Evolutionary conservation across 2,329 filamentous ascomycete genomes (phyloP).

Genomic region (Colletotrichum agaves): DNA sequence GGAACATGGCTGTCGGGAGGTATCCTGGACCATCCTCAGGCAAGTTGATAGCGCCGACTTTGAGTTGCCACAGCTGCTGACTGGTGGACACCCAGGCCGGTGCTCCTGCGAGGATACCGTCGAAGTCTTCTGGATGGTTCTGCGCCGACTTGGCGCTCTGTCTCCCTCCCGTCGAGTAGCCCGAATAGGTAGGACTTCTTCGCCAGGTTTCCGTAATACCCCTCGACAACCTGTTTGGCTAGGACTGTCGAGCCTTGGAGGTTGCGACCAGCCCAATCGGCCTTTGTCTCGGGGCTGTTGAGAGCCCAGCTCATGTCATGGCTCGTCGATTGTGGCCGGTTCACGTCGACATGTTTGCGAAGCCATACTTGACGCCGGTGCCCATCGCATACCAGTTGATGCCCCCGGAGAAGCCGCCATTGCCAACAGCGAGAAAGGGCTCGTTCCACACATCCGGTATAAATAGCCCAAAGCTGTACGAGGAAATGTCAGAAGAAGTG

Average conservation of each 20-base stretch:
- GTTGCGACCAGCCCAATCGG: constrained; percentile 53
- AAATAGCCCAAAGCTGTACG: constrained; percentile 47
- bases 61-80: constrained; percentile 50
- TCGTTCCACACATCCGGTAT: constrained; percentile 46
- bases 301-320: constrained; percentile 52
- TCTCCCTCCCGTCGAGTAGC: constrained; percentile 64
- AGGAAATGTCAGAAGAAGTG: constrained; percentile 40
- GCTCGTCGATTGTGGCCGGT: constrained; percentile 53
- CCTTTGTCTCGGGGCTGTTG: constrained; percentile 47
- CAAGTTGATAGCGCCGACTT: constrained; percentile 56
- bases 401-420: constrained; percentile 41
- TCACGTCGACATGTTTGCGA: constrained; percentile 55
- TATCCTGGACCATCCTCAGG: constrained; percentile 50
- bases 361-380: constrained; percentile 53
- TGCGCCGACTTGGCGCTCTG: constrained; percentile 61
- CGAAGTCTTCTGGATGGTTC: constrained; percentile 58
- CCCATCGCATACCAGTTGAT: constrained; percentile 31
- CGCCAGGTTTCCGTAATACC: constrained; percentile 53
- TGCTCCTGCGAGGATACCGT: constrained; percentile 63
- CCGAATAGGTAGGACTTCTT: constrained; percentile 60
- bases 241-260: constrained; percentile 61
- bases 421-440: constrained; percentile 47
- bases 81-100: constrained; percentile 53
- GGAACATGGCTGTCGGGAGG: constrained; percentile 40
- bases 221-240: constrained; percentile 54